Evolutionary conservation across 179 eudicot species (phyloP), one percentile per base, ranked within the genome.

Genomic region (Vitellaria paradoxa): DNA sequence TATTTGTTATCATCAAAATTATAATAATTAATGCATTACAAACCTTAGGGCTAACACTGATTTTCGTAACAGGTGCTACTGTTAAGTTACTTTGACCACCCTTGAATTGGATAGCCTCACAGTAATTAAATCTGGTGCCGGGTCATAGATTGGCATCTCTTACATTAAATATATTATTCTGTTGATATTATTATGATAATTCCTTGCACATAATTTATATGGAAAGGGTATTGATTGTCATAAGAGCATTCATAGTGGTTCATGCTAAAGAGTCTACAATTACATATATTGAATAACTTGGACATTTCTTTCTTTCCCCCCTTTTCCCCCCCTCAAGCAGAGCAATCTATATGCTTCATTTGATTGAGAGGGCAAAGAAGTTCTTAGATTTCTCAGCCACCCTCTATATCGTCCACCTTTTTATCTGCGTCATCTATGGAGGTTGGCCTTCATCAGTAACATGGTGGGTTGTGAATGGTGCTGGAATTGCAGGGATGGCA

Each of bases 361-460:
- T 94, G 82, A 82, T 96, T 81, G 99, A 96, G 87, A 90, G 99
- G 87, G 92, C 98, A 59, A 96, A 92, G 84, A 96, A 94, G 86
- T 96, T 98, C 89, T 74, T 94, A 78, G 99, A 96, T 85, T 96
- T 96, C 82, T 84, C 98, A 50, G 97, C 97, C 76, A 94, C 97
- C 67, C 77, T 94, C 70, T 92, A 92, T 62, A 87, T 96, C 80
- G 80, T 91, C 75, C 98, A 96, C 84, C 87, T 96, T 71, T 80
- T 91, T 82, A 86, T 94, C 81, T 96, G 98, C 78, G 82, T 85
- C 75, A 46, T 85, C 13, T 92, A 92, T 82, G 99, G 99, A 72
- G 99, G 99, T 72, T 96, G 97, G 97, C 99, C 99, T 84, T 89
- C 91, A 49, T 89, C 98, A 40, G 77, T 94, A 72, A 91, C 97